Evolutionary conservation across 1,139 yeast genomes (phyloP).

Genomic region (Taphrina deformans): DNA sequence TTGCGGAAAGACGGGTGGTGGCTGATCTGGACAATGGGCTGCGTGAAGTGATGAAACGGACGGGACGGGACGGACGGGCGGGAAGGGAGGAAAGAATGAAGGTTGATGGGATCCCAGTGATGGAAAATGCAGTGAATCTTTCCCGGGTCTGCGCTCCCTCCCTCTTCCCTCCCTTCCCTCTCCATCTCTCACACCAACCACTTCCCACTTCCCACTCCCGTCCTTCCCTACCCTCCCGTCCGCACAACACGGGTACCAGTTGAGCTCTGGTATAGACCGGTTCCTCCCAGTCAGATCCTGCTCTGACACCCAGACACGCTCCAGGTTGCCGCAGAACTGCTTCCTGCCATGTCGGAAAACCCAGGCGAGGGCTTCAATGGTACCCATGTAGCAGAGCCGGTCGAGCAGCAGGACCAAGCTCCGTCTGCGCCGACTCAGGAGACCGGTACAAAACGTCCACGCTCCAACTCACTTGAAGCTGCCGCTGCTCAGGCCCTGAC

Average conservation of each 20-base stretch:
- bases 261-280: neutral
- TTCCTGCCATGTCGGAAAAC: neutral
- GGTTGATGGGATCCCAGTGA: too few species aligned
- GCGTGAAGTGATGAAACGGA: too few species aligned
- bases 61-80: neutral
- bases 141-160: neutral
- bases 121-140: neutral
- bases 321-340: neutral
- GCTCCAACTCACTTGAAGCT: constrained; percentile 19
- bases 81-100: neutral
- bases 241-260: neutral
- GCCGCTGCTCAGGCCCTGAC: constrained; percentile 24
- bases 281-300: too few species aligned
- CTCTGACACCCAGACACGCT: too few species aligned
- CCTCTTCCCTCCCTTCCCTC: neutral
- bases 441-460: constrained; percentile 13
- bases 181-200: neutral
- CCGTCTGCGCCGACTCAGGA: constrained; percentile 3
- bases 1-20: too few species aligned
- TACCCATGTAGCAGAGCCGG: neutral
- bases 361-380: neutral
- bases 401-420: neutral
- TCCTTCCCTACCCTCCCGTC: constrained; percentile 7
- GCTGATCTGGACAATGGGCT: too few species aligned
- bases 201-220: constrained; percentile 4